Evolutionary conservation across 352 stramenopile genomes (phyloP).

Genomic region (Phytophthora macrochlamydospora): DNA sequence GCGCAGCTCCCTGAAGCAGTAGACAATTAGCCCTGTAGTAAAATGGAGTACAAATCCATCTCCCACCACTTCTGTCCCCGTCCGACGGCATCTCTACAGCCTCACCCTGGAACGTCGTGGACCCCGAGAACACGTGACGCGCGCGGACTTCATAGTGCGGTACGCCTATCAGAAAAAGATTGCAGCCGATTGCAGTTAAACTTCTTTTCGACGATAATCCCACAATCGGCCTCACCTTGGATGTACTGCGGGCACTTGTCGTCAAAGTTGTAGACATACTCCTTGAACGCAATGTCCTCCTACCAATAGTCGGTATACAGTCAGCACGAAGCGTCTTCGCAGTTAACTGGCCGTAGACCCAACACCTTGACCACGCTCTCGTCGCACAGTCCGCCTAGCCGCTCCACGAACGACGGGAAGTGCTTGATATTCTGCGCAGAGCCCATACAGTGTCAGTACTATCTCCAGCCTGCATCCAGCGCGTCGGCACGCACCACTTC

Average conservation of each 20-base stretch:
- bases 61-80: conserved; percentile 82
- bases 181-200: too few species aligned
- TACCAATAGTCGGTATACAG: conserved; percentile 8
- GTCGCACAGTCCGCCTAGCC: conserved; percentile 72
- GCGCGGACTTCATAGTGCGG: conserved; percentile 85
- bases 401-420: conserved; percentile 83
- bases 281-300: conserved; percentile 89
- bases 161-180: conserved; percentile 41
- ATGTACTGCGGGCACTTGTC: conserved; percentile 89
- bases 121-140: conserved; percentile 82
- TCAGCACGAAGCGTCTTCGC: too few species aligned
- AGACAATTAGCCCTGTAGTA: too few species aligned
- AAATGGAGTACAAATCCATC: too few species aligned
- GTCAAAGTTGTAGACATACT: conserved; percentile 91
- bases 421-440: conserved; percentile 74
- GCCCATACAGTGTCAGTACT: background rate
- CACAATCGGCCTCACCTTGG: conserved; percentile 28
- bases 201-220: too few species aligned
- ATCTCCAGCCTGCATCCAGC: background rate
- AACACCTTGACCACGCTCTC: conserved; percentile 82
- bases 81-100: conserved; percentile 76
- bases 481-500: conserved; percentile 64
- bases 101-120: conserved; percentile 81
- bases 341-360: too few species aligned
- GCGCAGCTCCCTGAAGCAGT: conserved; percentile 60